Conservation (phyloP, 2,329 filamentous ascomycete species). For the Aspergillus pseudoterreus region DNA sequence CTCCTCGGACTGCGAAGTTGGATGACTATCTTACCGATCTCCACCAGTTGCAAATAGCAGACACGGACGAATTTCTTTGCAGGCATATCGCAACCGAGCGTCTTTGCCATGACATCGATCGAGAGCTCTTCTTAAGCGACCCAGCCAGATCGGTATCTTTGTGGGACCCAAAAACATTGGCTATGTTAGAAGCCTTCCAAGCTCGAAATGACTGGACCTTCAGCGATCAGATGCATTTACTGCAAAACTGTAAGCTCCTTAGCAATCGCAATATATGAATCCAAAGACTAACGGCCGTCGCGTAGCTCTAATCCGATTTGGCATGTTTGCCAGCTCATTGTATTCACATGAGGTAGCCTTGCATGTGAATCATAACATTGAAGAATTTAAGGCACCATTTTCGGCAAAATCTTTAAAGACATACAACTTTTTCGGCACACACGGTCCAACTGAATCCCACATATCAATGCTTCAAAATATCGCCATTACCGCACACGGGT, state of each 20-base stretch:
- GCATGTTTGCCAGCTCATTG: background rate
- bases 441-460: background rate
- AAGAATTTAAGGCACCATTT: background rate
- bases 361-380: conserved; percentile 1
- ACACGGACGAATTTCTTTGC: conserved; percentile 7
- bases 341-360: conserved; percentile 1
- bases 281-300: background rate
- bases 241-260: background rate
- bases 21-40: conserved; percentile 5
- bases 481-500: background rate
- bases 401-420: background rate
- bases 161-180: background rate
- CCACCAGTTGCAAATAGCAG: background rate
- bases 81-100: background rate
- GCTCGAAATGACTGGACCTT: background rate
- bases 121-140: conserved; percentile 1
- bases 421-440: background rate
- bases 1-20: background rate
- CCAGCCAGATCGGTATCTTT: background rate
- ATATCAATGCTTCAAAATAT: background rate
- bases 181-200: background rate
- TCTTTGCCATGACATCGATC: background rate
- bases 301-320: background rate
- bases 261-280: background rate
- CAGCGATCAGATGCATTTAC: background rate